These are phyloP conservation scores for Suhomyces bolitotheri DNA, from an alignment of 1,139 yeast species.

Conservation along the genomic window DNA sequence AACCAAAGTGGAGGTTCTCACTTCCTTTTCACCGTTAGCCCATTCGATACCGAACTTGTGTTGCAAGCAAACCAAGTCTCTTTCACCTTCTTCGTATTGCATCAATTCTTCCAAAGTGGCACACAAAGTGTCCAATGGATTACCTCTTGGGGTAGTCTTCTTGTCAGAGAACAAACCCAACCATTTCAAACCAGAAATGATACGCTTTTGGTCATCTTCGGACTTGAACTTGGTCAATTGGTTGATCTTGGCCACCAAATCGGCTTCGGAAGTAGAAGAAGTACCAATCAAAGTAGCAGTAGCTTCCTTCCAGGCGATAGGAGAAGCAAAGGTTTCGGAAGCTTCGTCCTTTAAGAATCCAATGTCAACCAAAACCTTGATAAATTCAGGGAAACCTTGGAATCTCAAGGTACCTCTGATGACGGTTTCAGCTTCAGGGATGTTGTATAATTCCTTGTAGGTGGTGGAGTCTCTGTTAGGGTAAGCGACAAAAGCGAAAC, in stretches of 20 bases:
- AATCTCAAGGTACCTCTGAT: constrained; percentile 95
- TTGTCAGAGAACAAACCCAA: constrained; percentile 84
- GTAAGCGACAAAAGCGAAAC: constrained; percentile 90
- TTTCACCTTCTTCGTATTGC: constrained; percentile 95
- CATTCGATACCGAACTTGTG: constrained; percentile 97
- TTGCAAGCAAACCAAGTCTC: constrained; percentile 92
- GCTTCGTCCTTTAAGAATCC: constrained; percentile 86
- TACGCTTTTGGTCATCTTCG: constrained; percentile 80
- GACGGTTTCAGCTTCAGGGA: constrained; percentile 97
- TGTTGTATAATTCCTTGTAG: constrained; percentile 85
- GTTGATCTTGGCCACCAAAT: constrained; percentile 72
- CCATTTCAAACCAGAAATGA: constrained; percentile 89
- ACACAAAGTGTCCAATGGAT: constrained; percentile 93
- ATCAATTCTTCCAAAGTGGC: constrained; percentile 92
- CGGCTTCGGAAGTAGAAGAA: constrained; percentile 65
- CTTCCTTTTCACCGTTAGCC: constrained; percentile 88
- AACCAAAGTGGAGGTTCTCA: constrained; percentile 92
- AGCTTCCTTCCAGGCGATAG: constrained; percentile 87
- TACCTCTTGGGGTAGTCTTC: constrained; percentile 82
- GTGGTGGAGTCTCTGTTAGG: constrained; percentile 98
- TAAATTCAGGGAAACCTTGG: constrained; percentile 98
- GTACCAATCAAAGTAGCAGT: constrained; percentile 75
- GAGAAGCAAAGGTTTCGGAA: constrained; percentile 54
- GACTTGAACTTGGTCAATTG: constrained; percentile 79
- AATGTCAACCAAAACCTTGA: constrained; percentile 90